A percentile compares a stretch with the other conserved stretches of the same genome.
These are phyloP conservation scores for Cinchona pubescens DNA, from an alignment of 257 asterid genomes.

Conservation along the genomic window DNA sequence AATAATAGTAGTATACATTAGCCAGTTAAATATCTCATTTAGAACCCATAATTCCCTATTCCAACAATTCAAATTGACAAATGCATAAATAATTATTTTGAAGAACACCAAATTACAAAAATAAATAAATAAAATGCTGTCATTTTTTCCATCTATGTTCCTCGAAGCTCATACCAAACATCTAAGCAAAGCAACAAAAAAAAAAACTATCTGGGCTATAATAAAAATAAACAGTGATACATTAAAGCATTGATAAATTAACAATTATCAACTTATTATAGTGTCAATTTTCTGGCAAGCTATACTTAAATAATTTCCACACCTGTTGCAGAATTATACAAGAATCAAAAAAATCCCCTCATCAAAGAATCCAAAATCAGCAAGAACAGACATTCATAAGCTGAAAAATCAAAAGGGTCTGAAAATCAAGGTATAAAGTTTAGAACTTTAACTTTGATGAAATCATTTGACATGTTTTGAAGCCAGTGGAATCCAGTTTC, in stretches of 20 bases:
- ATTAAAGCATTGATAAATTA: not conserved
- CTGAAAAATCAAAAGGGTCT: not conserved
- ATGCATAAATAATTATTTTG: not conserved
- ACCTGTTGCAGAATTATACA: not conserved
- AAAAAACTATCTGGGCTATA: not conserved
- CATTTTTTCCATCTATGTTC: too few relatives aligned
- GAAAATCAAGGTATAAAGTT: not conserved
- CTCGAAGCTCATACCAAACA: too few relatives aligned
- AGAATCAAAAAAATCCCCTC: not conserved
- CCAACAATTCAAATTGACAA: not conserved
- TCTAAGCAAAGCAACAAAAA: not conserved
- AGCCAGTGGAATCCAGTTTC: not conserved
- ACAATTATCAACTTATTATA: not conserved
- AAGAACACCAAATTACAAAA: too few relatives aligned
- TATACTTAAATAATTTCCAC: not conserved
- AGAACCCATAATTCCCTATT: not conserved
- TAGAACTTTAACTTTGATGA: not conserved
- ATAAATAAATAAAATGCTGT: too few relatives aligned
- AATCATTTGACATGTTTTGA: not conserved
- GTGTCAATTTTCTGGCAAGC: not conserved
- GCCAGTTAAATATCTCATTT: too few relatives aligned
- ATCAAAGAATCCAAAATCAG: not conserved
- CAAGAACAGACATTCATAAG: not conserved
- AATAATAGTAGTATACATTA: not conserved
- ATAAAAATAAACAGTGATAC: not conserved